Conservation (phyloP, 176 grass and related monocot species). For the Ampelocalamus luodianensis region DNA sequence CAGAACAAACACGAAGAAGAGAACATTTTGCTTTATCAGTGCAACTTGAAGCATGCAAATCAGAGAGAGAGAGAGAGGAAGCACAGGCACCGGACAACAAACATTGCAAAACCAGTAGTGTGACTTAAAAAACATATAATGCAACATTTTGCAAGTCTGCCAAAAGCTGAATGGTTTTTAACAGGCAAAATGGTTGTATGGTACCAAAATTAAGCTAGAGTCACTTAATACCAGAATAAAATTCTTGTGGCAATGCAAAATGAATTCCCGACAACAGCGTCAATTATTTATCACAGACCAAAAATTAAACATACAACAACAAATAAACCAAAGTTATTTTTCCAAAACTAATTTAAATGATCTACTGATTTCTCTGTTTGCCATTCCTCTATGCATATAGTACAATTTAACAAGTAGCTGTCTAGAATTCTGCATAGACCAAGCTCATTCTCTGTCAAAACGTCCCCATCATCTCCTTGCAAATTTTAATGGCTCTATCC, state of each 20-base stretch:
- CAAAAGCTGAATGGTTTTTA: conserved; percentile 14
- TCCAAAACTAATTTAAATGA: background rate
- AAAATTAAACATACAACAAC: background rate
- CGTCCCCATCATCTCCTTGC: conserved; percentile 14
- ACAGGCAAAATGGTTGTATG: background rate
- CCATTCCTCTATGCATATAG: background rate
- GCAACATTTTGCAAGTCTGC: background rate
- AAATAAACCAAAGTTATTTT: background rate
- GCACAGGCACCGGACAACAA: background rate
- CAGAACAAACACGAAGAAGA: conserved; percentile 14
- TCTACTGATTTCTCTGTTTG: background rate
- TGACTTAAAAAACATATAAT: background rate
- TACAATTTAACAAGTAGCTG: conserved; percentile 28
- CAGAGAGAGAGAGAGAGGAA: background rate
- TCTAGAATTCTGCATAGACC: conserved; percentile 10
- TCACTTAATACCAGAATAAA: background rate
- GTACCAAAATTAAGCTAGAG: conserved; percentile 22
- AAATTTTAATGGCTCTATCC: conserved; percentile 22
- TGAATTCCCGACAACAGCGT: conserved; percentile 13
- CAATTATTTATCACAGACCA: background rate
- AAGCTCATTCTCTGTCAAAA: conserved; percentile 25
- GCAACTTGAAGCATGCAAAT: conserved; percentile 17
- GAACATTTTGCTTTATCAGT: conserved; percentile 28
- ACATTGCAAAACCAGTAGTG: conserved; percentile 19
- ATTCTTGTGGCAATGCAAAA: background rate